Percentiles rank a stretch among this genome's conserved stretches.
Evolutionary conservation across 495 filamentous ascomycete species (phyloP).

Genomic region (Antarctomyces pellizariae): DNA sequence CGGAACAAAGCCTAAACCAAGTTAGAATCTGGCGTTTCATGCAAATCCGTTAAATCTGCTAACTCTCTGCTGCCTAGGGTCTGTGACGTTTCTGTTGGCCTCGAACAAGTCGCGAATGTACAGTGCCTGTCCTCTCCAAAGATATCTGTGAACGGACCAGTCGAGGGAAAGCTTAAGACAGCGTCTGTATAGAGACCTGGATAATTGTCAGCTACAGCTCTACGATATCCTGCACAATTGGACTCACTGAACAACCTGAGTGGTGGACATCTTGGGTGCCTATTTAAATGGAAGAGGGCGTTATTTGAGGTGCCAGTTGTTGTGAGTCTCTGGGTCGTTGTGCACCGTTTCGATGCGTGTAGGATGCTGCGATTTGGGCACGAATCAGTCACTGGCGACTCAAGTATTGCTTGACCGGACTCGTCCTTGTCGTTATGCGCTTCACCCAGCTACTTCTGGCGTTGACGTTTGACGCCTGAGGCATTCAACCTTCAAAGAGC

Average conservation of each 20-base stretch:
- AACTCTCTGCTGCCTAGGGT: constrained; percentile 78
- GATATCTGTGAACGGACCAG: constrained; percentile 73
- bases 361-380: too few species aligned
- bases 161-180: constrained; percentile 81
- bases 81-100: constrained; percentile 64
- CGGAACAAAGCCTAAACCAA: constrained; percentile 42
- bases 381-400: too few species aligned
- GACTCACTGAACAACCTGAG: constrained; percentile 22
- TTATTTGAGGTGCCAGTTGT: too few species aligned
- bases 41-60: constrained; percentile 3
- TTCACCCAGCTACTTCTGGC: too few species aligned
- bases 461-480: too few species aligned
- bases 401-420: too few species aligned
- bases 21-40: constrained; percentile 1
- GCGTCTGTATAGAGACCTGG: constrained; percentile 78
- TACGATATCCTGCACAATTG: too few species aligned
- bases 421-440: too few species aligned
- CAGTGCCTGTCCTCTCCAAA: constrained; percentile 87
- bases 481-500: too few species aligned
- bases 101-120: constrained; percentile 94
- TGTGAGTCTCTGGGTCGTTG: too few species aligned
- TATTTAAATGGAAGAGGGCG: too few species aligned
- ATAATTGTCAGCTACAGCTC: not conserved
- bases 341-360: too few species aligned
- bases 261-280: constrained; percentile 20